phyloP scores from a whole-genome alignment of 2,329 filamentous ascomycete species.

The Cercospora zeina region DNA sequence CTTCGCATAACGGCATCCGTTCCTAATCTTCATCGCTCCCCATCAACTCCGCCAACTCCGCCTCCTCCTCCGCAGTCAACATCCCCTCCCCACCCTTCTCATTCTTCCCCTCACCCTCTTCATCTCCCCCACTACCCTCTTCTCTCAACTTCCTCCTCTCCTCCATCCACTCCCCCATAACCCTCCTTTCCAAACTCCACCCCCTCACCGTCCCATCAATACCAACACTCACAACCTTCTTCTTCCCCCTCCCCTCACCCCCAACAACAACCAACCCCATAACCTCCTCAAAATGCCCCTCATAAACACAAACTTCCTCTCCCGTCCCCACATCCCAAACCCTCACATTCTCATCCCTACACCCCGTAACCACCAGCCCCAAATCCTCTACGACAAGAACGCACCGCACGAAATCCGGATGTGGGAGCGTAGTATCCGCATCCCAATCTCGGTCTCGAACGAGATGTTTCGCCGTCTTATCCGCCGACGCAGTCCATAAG shows the following conservation, averaged over 20 bases:
- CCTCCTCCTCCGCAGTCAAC: conserved; percentile 87
- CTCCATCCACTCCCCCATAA: conserved; percentile 58
- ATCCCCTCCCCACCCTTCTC: conserved; percentile 51
- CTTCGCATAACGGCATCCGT: no score
- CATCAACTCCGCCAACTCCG: conserved; percentile 89
- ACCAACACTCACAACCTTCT: conserved; percentile 71
- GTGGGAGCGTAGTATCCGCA: conserved; percentile 69
- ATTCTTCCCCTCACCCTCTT: conserved; percentile 39
- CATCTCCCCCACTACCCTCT: conserved; percentile 45
- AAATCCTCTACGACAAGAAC: conserved; percentile 65
- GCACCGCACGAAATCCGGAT: conserved; percentile 88
- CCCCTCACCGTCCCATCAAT: conserved; percentile 86
- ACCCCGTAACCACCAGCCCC: conserved; percentile 82
- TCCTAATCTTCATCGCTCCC: conserved; percentile 61
- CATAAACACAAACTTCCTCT: conserved; percentile 42
- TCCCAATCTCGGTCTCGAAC: conserved; percentile 67
- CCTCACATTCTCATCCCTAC: conserved; percentile 86
- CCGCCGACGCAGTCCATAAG: conserved; percentile 89
- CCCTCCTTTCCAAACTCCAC: conserved; percentile 70
- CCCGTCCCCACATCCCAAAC: conserved; percentile 67
- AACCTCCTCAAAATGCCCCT: conserved; percentile 91
- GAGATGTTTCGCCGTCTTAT: conserved; percentile 82
- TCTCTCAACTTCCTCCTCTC: conserved; percentile 50
- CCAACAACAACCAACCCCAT: conserved; percentile 73
- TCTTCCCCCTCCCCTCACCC: conserved; percentile 50